Base-by-base conservation (phyloP, 768 basidiomycete genomes). In the Serendipita vermifera region DNA sequence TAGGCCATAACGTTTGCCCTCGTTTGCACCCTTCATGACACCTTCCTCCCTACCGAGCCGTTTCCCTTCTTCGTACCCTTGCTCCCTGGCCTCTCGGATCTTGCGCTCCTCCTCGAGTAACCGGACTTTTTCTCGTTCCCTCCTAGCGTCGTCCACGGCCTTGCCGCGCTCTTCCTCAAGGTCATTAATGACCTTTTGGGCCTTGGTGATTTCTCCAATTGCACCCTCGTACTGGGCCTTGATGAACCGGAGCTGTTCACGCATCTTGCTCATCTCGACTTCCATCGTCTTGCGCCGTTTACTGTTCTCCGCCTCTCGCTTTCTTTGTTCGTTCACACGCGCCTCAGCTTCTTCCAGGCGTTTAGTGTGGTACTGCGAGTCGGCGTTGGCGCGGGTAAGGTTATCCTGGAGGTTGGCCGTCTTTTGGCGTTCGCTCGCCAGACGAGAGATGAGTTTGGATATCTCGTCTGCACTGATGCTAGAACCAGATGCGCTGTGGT, bases 81-180 rank as follows among this genome's bases (percentile, higher is more conserved):
- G 24, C 24, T 51, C 46, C n/a, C 46, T 22, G 22, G 46, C 46
- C 29, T 51, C 46, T 13, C 27, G 11, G 20, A 51, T 9, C 24
- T 51, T 51, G 17, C 46, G 46, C 24, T 51, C 46, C 24, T 51
- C 46, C n/a, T 24, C 24, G 9, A 51, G 22, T 3, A n/a, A n/a
- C 24, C 46, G 46, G 17, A 51, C 46, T 29, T 51, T 51, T 51
- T 51, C 46, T n/a, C 17, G 26, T 51, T 51, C 46, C n/a, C 46
- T 4, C 9, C n/a, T 24, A 9, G 46, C 17, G 24, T 51, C 46
- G 9, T 51, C 46, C 11, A 51, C 46, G 9, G 46, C 46, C 46
- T 51, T 51, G 26, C 32, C 24, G 9, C 46, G 46, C 46, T 51
- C 46, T n/a, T 51, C 46, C 1, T 51, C 46, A 7, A 51, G 46